phyloP scores from a whole-genome alignment of 805 yeast species.

The Candida awuae region DNA sequence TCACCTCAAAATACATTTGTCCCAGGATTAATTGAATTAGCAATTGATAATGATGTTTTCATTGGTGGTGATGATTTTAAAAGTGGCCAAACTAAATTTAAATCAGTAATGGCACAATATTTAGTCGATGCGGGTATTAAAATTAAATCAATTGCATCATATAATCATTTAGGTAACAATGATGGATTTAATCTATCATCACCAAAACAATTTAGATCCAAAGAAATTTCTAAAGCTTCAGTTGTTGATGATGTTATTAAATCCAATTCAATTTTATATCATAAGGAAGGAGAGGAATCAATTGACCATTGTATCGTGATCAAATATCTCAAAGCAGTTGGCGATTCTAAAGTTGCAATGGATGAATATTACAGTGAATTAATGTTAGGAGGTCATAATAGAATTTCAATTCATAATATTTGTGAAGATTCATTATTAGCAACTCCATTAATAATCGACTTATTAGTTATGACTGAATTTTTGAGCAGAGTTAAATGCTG shows the following conservation, averaged over 20 bases:
- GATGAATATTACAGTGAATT: conserved; percentile 95
- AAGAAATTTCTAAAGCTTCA: conserved; percentile 87
- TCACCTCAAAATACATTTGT: conserved; percentile 97
- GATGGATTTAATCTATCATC: conserved; percentile 91
- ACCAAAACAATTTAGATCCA: conserved; percentile 88
- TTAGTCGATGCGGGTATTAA: conserved; percentile 96
- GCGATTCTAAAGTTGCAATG: conserved; percentile 96
- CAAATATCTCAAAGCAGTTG: conserved; percentile 89
- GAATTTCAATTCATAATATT: conserved; percentile 87
- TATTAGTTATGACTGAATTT: conserved; percentile 85
- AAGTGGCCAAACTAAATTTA: conserved; percentile 91
- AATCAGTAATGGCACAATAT: conserved; percentile 94
- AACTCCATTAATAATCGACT: conserved; percentile 87
- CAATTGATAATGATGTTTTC: conserved; percentile 64
- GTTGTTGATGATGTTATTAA: conserved; percentile 93
- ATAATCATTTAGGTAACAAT: conserved; percentile 93
- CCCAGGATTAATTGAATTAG: conserved; percentile 87
- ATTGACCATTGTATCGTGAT: conserved; percentile 94
- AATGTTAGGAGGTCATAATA: conserved; percentile 96
- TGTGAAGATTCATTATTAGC: conserved; percentile 95
- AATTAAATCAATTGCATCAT: conserved; percentile 90
- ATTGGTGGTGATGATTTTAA: conserved; percentile 98
- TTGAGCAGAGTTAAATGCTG: conserved; percentile 78
- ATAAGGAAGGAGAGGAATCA: conserved; percentile 64
- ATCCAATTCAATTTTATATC: conserved; percentile 76